A percentile compares a stretch with the other conserved stretches of the same genome.
Conservation (phyloP, 2,329 filamentous ascomycete genomes). For the Colletotrichum sp. region DNA sequence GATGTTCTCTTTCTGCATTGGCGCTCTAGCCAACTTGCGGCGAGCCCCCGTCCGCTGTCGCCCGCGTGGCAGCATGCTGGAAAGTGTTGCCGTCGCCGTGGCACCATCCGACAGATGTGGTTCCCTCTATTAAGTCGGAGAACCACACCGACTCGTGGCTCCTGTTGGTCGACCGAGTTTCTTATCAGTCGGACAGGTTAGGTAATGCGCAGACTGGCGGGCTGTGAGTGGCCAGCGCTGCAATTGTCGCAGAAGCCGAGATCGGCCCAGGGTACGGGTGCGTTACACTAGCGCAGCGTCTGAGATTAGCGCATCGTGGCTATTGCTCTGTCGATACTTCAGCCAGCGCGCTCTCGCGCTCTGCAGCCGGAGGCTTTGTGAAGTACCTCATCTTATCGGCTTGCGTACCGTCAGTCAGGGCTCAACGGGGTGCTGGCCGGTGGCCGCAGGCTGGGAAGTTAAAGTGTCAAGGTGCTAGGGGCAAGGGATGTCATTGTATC, state of each 20-base stretch:
- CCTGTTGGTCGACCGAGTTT: slow-evolving; percentile 8
- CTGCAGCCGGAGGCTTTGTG: neutral
- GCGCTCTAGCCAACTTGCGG: neutral
- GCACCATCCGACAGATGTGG: neutral
- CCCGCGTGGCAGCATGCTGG: neutral
- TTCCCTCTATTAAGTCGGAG: neutral
- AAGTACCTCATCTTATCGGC: slow-evolving; percentile 6
- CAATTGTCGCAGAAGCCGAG: slow-evolving; percentile 20
- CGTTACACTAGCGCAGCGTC: slow-evolving; percentile 10
- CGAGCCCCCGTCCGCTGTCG: neutral
- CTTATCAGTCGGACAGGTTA: slow-evolving; percentile 22
- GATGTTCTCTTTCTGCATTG: neutral
- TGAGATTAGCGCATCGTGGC: slow-evolving; percentile 6
- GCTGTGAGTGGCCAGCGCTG: slow-evolving; percentile 1
- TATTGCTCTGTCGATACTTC: neutral
- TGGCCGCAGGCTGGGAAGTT: neutral
- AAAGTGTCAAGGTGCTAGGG: neutral
- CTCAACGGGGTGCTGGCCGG: neutral
- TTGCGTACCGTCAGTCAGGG: slow-evolving; percentile 5
- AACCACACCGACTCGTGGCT: slow-evolving; percentile 4
- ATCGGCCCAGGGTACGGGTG: slow-evolving; percentile 17
- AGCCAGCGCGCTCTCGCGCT: neutral
- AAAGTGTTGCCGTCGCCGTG: neutral
- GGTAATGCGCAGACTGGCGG: slow-evolving; percentile 11
- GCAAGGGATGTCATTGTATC: slow-evolving; percentile 14